phyloP scores from a whole-genome alignment of 73 alveolate genomes.

The Stentor roeselii region DNA sequence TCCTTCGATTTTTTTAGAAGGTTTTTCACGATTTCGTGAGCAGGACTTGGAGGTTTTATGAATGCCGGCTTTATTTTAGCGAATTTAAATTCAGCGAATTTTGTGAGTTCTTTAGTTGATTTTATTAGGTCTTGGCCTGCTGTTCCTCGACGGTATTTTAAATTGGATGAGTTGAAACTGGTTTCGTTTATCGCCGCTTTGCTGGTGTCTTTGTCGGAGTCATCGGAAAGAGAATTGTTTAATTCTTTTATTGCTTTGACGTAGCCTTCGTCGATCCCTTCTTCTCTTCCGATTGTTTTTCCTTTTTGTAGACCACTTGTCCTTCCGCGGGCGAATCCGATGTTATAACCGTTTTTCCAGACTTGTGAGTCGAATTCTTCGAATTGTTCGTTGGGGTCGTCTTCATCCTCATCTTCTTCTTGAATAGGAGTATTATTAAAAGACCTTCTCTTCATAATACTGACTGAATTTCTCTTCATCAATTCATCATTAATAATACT shows the following conservation, averaged over 20 bases:
- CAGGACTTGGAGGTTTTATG: not conserved
- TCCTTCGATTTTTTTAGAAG: not conserved
- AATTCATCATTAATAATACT: not conserved
- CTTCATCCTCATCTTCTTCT: not conserved
- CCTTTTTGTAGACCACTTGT: not conserved
- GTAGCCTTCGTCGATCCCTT: not conserved
- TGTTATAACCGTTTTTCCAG: not conserved
- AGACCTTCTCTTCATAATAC: too few relatives aligned
- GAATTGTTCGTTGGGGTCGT: not conserved
- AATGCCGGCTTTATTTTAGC: not conserved
- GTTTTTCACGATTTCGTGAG: not conserved
- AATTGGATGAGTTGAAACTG: too few relatives aligned
- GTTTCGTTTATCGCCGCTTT: not conserved
- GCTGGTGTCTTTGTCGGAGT: not conserved
- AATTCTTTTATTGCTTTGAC: not conserved
- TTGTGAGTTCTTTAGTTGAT: conserved; percentile 8
- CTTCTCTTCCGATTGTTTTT: conserved; percentile 9
- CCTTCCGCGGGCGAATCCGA: not conserved
- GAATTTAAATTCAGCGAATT: not conserved
- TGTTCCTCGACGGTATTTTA: not conserved
- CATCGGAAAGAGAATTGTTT: not conserved
- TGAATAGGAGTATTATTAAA: too few relatives aligned
- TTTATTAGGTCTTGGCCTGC: not conserved
- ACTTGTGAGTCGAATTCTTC: not conserved
- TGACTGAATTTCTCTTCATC: not conserved